Base-by-base conservation (phyloP, 2,329 filamentous ascomycete genomes). In the Calonectria henricotiae region DNA sequence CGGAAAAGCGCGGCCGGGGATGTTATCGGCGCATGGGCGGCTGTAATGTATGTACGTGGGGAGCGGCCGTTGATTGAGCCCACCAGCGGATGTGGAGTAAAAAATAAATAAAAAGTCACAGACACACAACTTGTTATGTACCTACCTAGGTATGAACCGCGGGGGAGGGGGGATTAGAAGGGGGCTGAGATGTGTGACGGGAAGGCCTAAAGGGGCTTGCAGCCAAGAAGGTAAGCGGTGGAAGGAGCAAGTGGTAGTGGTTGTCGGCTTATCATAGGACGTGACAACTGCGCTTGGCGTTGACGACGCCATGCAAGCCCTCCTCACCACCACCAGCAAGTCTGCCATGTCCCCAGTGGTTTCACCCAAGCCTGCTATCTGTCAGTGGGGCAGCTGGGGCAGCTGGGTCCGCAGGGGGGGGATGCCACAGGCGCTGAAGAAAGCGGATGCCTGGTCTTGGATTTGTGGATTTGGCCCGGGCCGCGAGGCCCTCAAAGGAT, bases 211-310 rank as follows among this genome's bases (percentile, higher is more conserved):
- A 43, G 55, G 39, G 39, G 55, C 55, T 55, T 55, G 55, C 35
- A 43, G 55, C 35, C 55, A 43, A 27, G 39, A 27, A 41, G 64
- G 61, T 66, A 66, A 62, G 70, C 44, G 49, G 64, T 65, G 49
- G 67, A 43, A 69, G 66, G 69, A 23, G 58, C 37, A 20, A 20
- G 27, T 35, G 49, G 62, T 66, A 71, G 62, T 68, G 71, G 68
- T 71, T 71, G 73, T 74, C 72, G 71, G 76, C 75, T 77, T 75
- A 77, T 77, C 75, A 74, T 74, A 62, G 60, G 41, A 55, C 27
- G 67, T 74, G 68, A 75, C 70, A 51, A 61, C 58, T 55, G 65
- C 66, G 65, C 75, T 76, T 76, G 75, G 71, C 71, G 71, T 71
- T 69, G 69, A 69, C 55, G 27, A 67, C 20, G 25, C 44, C 43